phyloP scores from a whole-genome alignment of 1,284 basidiomycete genomes.

The Blastosporella zonata region DNA sequence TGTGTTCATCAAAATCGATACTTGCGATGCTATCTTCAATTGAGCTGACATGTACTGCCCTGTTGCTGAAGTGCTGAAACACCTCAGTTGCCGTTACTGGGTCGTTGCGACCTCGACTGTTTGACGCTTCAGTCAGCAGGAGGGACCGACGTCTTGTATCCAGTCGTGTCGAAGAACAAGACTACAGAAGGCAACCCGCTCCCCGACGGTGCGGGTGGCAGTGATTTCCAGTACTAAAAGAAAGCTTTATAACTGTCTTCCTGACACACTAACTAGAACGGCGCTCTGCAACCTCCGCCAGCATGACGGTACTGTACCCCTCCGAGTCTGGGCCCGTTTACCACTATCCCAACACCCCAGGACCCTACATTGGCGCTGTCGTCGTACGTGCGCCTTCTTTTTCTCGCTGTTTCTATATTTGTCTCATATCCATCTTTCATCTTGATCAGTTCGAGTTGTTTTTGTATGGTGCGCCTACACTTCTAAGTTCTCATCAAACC shows the following conservation, averaged over 20 bases:
- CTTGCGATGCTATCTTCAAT: background rate
- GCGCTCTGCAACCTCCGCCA: background rate
- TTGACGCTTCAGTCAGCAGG: background rate
- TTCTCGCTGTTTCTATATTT: background rate
- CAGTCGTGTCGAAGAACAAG: constrained; percentile 3
- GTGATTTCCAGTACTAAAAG: background rate
- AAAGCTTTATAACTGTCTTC: background rate
- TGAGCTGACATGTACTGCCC: constrained; percentile 1
- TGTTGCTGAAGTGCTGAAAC: constrained; percentile 7
- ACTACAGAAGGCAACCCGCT: constrained; percentile 1
- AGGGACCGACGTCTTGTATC: constrained; percentile 2
- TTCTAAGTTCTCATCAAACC: background rate
- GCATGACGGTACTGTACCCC: constrained; percentile 10
- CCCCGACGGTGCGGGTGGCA: constrained; percentile 2
- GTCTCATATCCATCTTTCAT: background rate
- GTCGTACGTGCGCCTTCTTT: constrained; percentile 20
- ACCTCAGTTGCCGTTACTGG: background rate
- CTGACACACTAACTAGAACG: background rate
- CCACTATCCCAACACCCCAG: constrained; percentile 17
- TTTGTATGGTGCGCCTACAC: constrained; percentile 20
- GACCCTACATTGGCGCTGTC: constrained; percentile 27
- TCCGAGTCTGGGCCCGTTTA: constrained; percentile 8
- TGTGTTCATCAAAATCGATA: background rate
- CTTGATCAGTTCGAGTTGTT: constrained; percentile 24
- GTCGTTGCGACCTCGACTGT: background rate